Evolutionary conservation across 2,329 filamentous ascomycete genomes (phyloP), one percentile per base, ranked within the genome.

Genomic region (Penicillium corylophilum): DNA sequence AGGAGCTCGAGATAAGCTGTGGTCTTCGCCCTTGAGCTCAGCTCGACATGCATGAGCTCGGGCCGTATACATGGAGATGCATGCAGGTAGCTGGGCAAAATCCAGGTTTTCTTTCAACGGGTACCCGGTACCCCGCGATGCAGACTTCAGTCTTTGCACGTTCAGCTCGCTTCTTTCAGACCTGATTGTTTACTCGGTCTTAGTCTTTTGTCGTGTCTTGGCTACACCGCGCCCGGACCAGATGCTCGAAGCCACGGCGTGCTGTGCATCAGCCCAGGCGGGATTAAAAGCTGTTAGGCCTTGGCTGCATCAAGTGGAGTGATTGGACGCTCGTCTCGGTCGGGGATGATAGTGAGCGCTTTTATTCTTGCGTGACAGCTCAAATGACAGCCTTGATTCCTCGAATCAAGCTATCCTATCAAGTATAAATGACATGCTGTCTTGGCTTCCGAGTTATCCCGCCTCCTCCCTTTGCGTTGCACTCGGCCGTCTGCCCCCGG

Each of bases 1-100:
- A 16, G 31, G 31, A 49, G 40, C 40, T 44, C 20, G 40, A 55
- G 48, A 52, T 52, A 55, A 55, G 53, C 53, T 52, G 53, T 49
- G 45, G 45, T 23, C 20, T 29, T 46, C 23, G 16, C 26, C 23
- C 28, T 40, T 23, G 44, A 54, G 47, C 51, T 51, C 44, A 55
- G 53, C 49, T 55, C 49, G 42, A 31, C 40, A 29, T 54, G 52
- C 52, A 51, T 41, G 13, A 41, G 39, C 22, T 26, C 20, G 39
- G 39, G 39, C 39, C 39, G 39, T 26, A 22, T 41, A 41, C 39
- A 41, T 41, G 35, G 35, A 41, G 16, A 24, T 26, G 39, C 23
- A 26, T 41, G 39, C 16, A 22, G 35, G 35, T 20, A 20, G 16
- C 35, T 38, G 35, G 20, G 35, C 35, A 38, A 18, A 12, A 13